Conservation (phyloP, 2,329 filamentous ascomycete species). For the Stagonosporopsis tanaceti region DNA sequence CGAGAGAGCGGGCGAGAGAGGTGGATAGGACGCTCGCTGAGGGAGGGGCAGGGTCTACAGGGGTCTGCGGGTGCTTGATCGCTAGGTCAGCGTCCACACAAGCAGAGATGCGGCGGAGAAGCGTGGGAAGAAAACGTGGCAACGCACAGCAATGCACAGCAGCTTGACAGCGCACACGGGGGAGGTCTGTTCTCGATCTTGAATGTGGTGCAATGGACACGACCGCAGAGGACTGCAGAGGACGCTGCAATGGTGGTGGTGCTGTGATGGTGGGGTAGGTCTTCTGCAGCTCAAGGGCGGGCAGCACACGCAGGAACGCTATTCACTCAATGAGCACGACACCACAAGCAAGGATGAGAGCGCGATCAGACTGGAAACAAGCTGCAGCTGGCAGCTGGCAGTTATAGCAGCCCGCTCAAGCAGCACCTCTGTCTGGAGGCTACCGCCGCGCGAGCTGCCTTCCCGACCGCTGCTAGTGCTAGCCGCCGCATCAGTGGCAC, state of each 20-base stretch:
- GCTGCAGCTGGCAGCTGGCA: conserved; percentile 17
- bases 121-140: conserved; percentile 15
- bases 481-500: conserved; percentile 21
- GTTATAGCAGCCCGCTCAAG: conserved; percentile 16
- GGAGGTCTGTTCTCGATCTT: conserved; percentile 10
- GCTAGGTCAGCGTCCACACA: conserved; percentile 26
- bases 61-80: conserved; percentile 23
- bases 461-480: conserved; percentile 18
- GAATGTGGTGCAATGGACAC: conserved; percentile 27
- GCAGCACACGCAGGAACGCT: conserved; percentile 20
- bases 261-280: conserved; percentile 30
- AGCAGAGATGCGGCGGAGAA: conserved; percentile 3
- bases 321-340: conserved; percentile 19
- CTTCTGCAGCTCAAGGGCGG: conserved; percentile 17
- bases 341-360: conserved; percentile 19
- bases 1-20: conserved; percentile 16
- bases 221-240: conserved; percentile 17
- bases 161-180: conserved; percentile 14
- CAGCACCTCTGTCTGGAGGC: conserved; percentile 13
- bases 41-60: conserved; percentile 24
- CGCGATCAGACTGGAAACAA: conserved; percentile 8
- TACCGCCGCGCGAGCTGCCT: conserved; percentile 23
- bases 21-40: conserved; percentile 19
- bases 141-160: conserved; percentile 16
- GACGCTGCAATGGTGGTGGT: conserved; percentile 17